Evolutionary conservation across 306 rosid species (phyloP).

Genomic region (Quercus cerris): DNA sequence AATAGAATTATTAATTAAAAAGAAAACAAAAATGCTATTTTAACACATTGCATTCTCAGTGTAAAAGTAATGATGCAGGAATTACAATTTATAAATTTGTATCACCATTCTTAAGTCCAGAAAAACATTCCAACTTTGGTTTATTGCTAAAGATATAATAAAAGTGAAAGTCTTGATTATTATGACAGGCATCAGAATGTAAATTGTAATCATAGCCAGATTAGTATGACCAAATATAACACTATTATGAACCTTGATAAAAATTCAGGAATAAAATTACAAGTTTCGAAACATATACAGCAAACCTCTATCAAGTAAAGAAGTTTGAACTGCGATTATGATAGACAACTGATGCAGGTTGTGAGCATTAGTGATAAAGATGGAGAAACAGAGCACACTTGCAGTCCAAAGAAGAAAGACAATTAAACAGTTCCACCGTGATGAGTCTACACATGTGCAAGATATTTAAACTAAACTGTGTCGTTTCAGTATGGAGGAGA

Average conservation of each 20-base stretch:
- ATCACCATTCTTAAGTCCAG: not conserved
- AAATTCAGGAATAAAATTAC: conserved; percentile 8
- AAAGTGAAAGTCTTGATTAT: not conserved
- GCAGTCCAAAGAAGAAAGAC: no score
- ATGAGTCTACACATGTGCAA: no score
- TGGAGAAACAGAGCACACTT: no score
- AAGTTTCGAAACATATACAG: not conserved
- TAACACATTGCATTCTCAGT: not conserved
- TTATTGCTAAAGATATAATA: no score
- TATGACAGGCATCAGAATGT: not conserved
- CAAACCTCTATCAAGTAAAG: not conserved
- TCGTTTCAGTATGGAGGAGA: no score
- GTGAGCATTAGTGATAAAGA: conserved; percentile 97
- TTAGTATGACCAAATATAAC: not conserved
- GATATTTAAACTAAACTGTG: no score
- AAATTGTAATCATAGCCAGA: not conserved
- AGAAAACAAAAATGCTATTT: not conserved
- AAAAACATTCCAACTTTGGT: not conserved
- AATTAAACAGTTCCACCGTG: no score
- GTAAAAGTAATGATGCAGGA: not conserved
- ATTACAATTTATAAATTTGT: no score
- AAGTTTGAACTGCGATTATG: conserved; percentile 74
- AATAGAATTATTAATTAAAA: no score
- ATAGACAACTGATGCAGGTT: conserved; percentile 78
- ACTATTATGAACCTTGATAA: not conserved